These are phyloP conservation scores for Micromonas commoda DNA, from an alignment of 139 green algal species.

Conservation along the genomic window DNA sequence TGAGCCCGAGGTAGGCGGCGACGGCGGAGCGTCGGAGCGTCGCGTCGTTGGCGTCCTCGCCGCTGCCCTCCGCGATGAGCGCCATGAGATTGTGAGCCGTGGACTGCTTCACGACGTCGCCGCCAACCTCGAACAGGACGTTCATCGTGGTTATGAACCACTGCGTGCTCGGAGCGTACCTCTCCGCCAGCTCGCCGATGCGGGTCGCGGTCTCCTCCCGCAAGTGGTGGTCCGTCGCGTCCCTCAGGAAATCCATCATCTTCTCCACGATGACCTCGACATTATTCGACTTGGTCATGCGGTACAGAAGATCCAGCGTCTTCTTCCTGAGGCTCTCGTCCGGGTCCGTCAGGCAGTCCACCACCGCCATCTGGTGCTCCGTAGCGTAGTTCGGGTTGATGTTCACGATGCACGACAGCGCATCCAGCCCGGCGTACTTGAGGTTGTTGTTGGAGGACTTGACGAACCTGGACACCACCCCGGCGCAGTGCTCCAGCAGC, in stretches of 20 bases:
- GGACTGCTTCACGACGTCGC: constrained; percentile 63
- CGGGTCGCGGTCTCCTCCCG: constrained; percentile 46
- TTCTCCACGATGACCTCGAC: constrained; percentile 87
- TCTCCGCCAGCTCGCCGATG: constrained; percentile 75
- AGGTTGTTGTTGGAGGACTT: constrained; percentile 72
- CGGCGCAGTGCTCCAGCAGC: constrained; percentile 67
- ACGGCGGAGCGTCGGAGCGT: constrained; percentile 34
- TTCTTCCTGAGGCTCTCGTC: constrained; percentile 91
- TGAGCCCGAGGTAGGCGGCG: constrained; percentile 59
- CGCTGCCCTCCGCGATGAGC: constrained; percentile 74
- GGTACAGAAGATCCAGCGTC: constrained; percentile 91
- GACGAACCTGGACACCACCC: constrained; percentile 72
- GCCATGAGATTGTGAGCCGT: constrained; percentile 72
- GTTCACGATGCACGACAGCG: constrained; percentile 67
- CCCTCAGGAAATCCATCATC: constrained; percentile 79
- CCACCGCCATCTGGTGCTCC: constrained; percentile 87
- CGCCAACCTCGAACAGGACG: constrained; percentile 73
- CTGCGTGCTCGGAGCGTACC: constrained; percentile 72
- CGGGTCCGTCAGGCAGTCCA: constrained; percentile 92
- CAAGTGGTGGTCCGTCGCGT: constrained; percentile 31
- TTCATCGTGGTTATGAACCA: constrained; percentile 91
- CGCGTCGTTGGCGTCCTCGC: constrained; percentile 34
- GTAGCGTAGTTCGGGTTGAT: constrained; percentile 61
- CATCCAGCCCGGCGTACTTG: constrained; percentile 79
- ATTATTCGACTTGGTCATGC: constrained; percentile 90